Evolutionary conservation across 2,329 filamentous ascomycete species (phyloP).

Genomic region (Paecilomyces sp.): DNA sequence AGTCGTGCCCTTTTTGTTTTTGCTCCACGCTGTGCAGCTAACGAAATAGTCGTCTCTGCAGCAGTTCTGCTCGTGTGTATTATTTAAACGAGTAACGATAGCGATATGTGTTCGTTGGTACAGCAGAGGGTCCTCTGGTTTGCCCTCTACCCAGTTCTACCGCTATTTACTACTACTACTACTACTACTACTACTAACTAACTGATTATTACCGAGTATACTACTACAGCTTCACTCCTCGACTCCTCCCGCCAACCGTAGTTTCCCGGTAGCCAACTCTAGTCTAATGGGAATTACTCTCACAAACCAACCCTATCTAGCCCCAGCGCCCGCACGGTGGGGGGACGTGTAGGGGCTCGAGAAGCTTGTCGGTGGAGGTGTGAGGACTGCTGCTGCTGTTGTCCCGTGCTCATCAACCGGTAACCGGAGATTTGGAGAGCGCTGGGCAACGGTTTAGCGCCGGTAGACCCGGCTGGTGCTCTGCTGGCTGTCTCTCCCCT

Average conservation of each 20-base stretch:
- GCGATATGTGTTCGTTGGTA: background rate
- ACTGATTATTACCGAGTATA: background rate
- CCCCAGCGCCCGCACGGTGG: background rate
- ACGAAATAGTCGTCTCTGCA: background rate
- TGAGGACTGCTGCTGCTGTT: background rate
- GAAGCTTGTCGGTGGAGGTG: background rate
- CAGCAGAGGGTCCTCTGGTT: background rate
- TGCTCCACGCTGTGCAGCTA: background rate
- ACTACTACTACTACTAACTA: background rate
- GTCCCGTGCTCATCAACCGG: slow-evolving; percentile 1
- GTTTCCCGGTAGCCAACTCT: background rate
- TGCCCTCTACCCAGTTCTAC: background rate
- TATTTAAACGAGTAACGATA: background rate
- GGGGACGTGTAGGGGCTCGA: background rate
- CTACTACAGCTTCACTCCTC: background rate
- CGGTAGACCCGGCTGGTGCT: background rate
- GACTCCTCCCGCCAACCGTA: background rate
- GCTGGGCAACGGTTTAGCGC: slow-evolving; percentile 1
- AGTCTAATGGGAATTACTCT: background rate
- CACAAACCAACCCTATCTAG: background rate
- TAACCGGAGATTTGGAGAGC: slow-evolving; percentile 1
- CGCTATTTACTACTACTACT: background rate
- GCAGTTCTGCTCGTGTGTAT: background rate
- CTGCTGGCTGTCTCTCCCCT: background rate
- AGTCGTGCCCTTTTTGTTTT: background rate